These are phyloP conservation scores for Pseudonitzschia multiseries DNA, from an alignment of 108 stramenopile genomes.

Conservation along the genomic window DNA sequence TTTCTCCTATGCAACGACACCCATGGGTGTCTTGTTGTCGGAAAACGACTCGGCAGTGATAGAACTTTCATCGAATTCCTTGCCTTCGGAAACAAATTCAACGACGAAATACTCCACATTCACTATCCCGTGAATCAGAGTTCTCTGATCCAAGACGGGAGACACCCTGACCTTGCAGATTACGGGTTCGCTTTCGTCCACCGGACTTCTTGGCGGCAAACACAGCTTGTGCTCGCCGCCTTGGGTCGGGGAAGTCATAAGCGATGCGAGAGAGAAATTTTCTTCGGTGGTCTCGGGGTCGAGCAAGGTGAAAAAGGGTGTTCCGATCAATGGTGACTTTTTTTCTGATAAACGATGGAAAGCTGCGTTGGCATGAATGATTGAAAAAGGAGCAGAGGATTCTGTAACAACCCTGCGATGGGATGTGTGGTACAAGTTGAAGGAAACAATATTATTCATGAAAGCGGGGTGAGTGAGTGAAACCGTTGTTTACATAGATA, in stretches of 20 bases:
- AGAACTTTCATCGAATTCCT: background rate
- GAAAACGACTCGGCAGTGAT: constrained; percentile 1
- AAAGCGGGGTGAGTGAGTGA: constrained; percentile 6
- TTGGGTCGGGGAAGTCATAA: constrained; percentile 17
- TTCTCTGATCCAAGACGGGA: constrained; percentile 18
- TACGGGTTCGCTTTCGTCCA: background rate
- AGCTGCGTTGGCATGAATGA: constrained; percentile 43
- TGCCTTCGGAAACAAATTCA: constrained; percentile 19
- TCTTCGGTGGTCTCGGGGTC: background rate
- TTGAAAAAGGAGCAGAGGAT: constrained; percentile 32
- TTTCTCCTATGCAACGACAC: constrained; percentile 24
- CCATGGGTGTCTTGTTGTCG: constrained; percentile 11
- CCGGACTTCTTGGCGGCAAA: background rate
- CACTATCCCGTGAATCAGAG: constrained; percentile 2
- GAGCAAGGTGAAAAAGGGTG: constrained; percentile 14
- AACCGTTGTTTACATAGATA: background rate
- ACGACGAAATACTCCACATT: constrained; percentile 28
- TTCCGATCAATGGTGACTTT: constrained; percentile 18
- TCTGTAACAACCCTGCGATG: constrained; percentile 25
- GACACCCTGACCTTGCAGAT: constrained; percentile 16
- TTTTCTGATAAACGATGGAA: constrained; percentile 28
- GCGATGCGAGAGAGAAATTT: background rate
- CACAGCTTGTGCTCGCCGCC: constrained; percentile 11
- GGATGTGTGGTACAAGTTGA: background rate
- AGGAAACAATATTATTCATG: background rate